A percentile compares a stretch with the other conserved stretches of the same genome.
These are phyloP conservation scores for Rhizomucor miehei DNA, from an alignment of 371 early-diverging fungal genomes.

Conservation along the genomic window DNA sequence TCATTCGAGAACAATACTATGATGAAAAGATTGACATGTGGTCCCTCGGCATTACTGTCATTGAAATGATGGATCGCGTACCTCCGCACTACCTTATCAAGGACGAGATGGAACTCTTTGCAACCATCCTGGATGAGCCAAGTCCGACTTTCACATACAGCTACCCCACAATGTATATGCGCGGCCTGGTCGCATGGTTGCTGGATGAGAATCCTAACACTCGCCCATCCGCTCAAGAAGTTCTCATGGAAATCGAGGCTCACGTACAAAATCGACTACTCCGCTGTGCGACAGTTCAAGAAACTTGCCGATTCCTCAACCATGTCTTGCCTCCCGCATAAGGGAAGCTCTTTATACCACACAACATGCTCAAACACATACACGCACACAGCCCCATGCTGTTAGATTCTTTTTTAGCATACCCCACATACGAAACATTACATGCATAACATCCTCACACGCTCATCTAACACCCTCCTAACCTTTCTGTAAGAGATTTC, in stretches of 20 bases:
- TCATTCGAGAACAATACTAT: slow-evolving; percentile 89
- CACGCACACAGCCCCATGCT: too few relatives aligned
- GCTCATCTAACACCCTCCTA: too few relatives aligned
- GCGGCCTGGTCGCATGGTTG: slow-evolving; percentile 51
- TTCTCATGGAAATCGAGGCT: slow-evolving; percentile 29
- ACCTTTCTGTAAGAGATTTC: too few relatives aligned
- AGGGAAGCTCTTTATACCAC: neutral
- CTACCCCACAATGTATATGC: slow-evolving; percentile 52
- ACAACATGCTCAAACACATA: too few relatives aligned
- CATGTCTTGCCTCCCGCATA: slow-evolving; percentile 32
- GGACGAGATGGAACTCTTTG: slow-evolving; percentile 47
- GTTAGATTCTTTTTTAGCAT: too few relatives aligned
- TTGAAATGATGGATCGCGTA: slow-evolving; percentile 54
- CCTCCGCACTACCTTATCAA: slow-evolving; percentile 51
- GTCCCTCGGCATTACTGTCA: slow-evolving; percentile 86
- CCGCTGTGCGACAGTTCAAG: slow-evolving; percentile 29
- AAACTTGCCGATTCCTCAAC: slow-evolving; percentile 36
- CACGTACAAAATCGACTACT: slow-evolving; percentile 39
- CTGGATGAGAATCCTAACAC: slow-evolving; percentile 40
- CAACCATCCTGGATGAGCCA: slow-evolving; percentile 37
- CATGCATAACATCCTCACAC: too few relatives aligned
- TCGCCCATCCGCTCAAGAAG: slow-evolving; percentile 42
- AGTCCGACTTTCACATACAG: slow-evolving; percentile 51
- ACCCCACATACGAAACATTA: too few relatives aligned
- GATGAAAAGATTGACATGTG: slow-evolving; percentile 91